Percentiles rank a stretch among this genome's conserved stretches.
Evolutionary conservation across 108 stramenopile genomes (phyloP).

Genomic region (Cylindrotheca fusiformis): DNA sequence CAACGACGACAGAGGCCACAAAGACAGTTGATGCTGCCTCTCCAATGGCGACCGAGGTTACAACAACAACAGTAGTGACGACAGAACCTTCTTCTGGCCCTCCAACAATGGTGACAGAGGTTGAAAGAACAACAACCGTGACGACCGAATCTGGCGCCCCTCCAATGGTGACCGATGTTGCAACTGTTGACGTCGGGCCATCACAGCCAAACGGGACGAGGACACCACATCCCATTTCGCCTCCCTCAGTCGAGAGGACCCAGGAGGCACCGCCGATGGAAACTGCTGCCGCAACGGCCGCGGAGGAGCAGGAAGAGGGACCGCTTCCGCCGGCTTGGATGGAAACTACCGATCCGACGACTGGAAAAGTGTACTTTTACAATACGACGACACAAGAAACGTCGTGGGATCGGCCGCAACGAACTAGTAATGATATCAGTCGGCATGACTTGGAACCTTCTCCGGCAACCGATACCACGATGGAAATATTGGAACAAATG

Average conservation of each 20-base stretch:
- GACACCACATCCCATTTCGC: background rate
- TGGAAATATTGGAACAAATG: background rate
- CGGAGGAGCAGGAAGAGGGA: background rate
- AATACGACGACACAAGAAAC: slow-evolving; percentile 48
- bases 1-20: too few species aligned
- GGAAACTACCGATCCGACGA: slow-evolving; percentile 36
- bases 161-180: background rate
- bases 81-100: background rate
- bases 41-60: too few species aligned
- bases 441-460: background rate
- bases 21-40: too few species aligned
- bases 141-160: background rate
- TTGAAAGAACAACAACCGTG: background rate
- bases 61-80: too few species aligned
- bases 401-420: slow-evolving; percentile 44
- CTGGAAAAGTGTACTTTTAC: slow-evolving; percentile 50
- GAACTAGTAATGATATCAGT: too few species aligned
- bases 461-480: background rate
- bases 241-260: background rate
- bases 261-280: background rate
- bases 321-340: slow-evolving; percentile 46
- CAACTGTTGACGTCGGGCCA: background rate
- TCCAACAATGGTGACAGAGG: background rate
- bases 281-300: background rate
- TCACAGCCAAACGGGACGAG: background rate